Evolutionary conservation across 345 rosid genomes (phyloP), one percentile per base, ranked within the genome.

Genomic region (Garcia nutans): DNA sequence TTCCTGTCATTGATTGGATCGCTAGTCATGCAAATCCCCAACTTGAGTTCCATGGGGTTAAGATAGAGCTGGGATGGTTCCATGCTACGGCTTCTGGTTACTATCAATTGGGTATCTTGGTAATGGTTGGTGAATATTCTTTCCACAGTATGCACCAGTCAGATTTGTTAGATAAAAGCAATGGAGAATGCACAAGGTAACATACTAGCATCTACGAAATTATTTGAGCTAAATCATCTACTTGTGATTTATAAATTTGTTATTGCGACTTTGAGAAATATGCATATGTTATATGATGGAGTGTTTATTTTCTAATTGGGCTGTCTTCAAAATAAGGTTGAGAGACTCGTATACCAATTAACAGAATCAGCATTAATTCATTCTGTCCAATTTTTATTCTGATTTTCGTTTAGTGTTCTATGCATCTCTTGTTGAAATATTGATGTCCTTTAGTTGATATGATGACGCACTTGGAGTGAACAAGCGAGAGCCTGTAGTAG

Each of bases 71-170:
- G 26, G 98, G 98, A 64, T 96, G 99, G 99, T 96, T 96, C 85
- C 99, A 96, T 84, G 94, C 97, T 54, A 91, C 98, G 77, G 96
- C 99, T 76, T 96, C 98, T 73, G 98, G 98, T 78, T 93, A 93
- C 84, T 96, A 90, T 89, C 99, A 96, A 78, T 87, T 93, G 74
- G 99, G 99, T 80, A 83, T 93, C 77, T 87, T 96, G 82, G 98
- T 90, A 75, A 87, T 87, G 54, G 81, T 84, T 61, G 91, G 91
- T 73, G 96, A 89, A 80, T 85, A 84, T 83, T 80, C 87, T 74
- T 60, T 84, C 68, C 83, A 77, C 67, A 70, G 63, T 72, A 60
- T 87, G 71, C 73, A 71, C 80, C 87, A 82, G 57, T 77, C 88
- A 74, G 79, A 87, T 72, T 84, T 83, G 61, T 73, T 82, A 28